Percentiles rank a stretch among this genome's conserved stretches.
phyloP scores from a whole-genome alignment of 306 rosid genomes.

The Calophaca sinica region DNA sequence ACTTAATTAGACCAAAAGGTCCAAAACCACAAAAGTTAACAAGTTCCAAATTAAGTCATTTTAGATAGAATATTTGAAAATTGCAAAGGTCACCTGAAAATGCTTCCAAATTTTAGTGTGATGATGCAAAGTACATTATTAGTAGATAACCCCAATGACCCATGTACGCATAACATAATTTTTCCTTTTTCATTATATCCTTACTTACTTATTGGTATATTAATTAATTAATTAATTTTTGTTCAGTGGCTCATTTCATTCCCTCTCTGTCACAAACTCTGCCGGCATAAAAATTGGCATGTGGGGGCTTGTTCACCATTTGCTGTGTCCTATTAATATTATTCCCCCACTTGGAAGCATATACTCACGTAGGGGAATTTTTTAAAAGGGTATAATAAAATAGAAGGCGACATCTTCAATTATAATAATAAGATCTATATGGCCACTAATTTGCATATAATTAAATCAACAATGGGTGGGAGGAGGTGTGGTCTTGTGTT shows the following conservation, averaged over 20 bases:
- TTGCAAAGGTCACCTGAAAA: constrained; percentile 41
- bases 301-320: constrained; percentile 62
- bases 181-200: constrained; percentile 7
- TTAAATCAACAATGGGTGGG: constrained; percentile 18
- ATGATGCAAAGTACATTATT: constrained; percentile 49
- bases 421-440: constrained; percentile 38
- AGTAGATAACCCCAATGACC: constrained; percentile 46
- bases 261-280: constrained; percentile 50
- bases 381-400: constrained; percentile 42
- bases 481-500: constrained; percentile 12
- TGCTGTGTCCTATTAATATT: constrained; percentile 50
- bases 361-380: constrained; percentile 1
- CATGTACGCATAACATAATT: constrained; percentile 29
- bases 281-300: constrained; percentile 56
- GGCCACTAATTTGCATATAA: constrained; percentile 34
- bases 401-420: constrained; percentile 46
- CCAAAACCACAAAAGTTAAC: constrained; percentile 3
- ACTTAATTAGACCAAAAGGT: background rate
- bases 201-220: constrained; percentile 27
- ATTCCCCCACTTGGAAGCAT: constrained; percentile 48
- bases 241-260: constrained; percentile 43
- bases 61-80: constrained; percentile 16
- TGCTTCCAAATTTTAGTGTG: constrained; percentile 31
- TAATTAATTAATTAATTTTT: constrained; percentile 33
- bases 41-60: constrained; percentile 19